Conservation (phyloP, 1,284 basidiomycete genomes). For the Uromyces viciae-fabae region DNA sequence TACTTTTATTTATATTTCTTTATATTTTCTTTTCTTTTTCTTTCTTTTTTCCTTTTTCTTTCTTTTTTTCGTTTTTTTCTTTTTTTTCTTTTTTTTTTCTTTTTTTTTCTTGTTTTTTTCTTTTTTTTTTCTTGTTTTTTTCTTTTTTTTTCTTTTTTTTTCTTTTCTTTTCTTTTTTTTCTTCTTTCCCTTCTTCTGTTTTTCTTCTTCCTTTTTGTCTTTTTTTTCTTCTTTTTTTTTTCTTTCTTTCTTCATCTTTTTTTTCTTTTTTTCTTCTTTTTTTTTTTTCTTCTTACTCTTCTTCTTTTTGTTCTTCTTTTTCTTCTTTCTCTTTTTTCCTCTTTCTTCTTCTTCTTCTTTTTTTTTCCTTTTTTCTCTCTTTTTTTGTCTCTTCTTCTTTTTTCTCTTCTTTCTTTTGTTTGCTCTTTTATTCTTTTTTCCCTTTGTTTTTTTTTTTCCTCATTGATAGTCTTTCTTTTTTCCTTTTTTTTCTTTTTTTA, state of each 20-base stretch:
- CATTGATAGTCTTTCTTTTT: not conserved
- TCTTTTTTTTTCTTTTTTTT: not conserved
- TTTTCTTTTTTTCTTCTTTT: not conserved
- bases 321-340: not conserved
- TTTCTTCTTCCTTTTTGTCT: not conserved
- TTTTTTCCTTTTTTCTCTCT: not conserved
- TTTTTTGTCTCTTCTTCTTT: not conserved
- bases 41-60: no score
- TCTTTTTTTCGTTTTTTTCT: not conserved
- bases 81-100: not conserved
- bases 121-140: not conserved
- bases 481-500: not conserved
- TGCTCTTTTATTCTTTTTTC: not conserved
- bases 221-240: not conserved
- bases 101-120: not conserved
- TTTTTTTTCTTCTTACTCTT: not conserved
- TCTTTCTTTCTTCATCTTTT: not conserved
- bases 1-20: no score
- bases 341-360: conserved; percentile 9
- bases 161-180: not conserved
- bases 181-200: not conserved
- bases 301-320: not conserved
- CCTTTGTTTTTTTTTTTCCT: not conserved
- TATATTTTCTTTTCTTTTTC: no score
- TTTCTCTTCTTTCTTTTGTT: not conserved